Base-by-base conservation (phyloP, 1,284 basidiomycete genomes). In the Neolentinus lepideus region DNA sequence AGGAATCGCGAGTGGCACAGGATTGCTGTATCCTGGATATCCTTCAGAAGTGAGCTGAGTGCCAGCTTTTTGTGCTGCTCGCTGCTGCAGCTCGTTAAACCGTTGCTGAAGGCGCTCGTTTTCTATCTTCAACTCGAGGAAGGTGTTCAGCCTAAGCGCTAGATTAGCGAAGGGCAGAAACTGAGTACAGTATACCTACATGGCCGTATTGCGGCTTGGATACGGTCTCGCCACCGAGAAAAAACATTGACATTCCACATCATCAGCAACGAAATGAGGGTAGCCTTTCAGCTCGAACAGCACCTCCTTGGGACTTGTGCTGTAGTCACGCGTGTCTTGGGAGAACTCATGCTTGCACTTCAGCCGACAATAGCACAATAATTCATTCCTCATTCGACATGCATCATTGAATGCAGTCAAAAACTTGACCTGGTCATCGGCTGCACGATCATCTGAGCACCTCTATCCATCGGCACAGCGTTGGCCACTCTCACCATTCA, bases 201-300 rank as follows among this genome's bases (percentile, higher is more conserved):
- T 83, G 36, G 84, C 81, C 24, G 71, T 79, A 63, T 87, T 89
- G 58, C 85, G 79, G 62, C 84, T 84, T 12, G 89, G 87, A 66
- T 87, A 89, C 2, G 88, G 88, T 62, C 83, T 84, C n/a, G 87
- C 88, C 63, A 84, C 80, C 14, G 78, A 79, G 61, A 92, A 85
- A 67, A 89, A 80, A 62, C 82, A 88, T 59, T 75, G 77, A 56
- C 75, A 75, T 27, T 64, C 62, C 57, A 27, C 64, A 29, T 73
- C 67, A 29, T 72, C 69, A n/a, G 68, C 62, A n/a, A 72, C 63
- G 57, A 76, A 80, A 64, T 85, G 80, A 1, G 88, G 79, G 59
- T 81, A 77, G 2, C 88, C 89, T 57, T 81, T 82, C 53, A 92
- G 69, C 65, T 92, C 90, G 61, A 90, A 89, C 10, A 92, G 73